A percentile compares a stretch with the other conserved stretches of the same genome.
phyloP scores from a whole-genome alignment of 768 basidiomycete genomes.

The Tulasnella sp. region DNA sequence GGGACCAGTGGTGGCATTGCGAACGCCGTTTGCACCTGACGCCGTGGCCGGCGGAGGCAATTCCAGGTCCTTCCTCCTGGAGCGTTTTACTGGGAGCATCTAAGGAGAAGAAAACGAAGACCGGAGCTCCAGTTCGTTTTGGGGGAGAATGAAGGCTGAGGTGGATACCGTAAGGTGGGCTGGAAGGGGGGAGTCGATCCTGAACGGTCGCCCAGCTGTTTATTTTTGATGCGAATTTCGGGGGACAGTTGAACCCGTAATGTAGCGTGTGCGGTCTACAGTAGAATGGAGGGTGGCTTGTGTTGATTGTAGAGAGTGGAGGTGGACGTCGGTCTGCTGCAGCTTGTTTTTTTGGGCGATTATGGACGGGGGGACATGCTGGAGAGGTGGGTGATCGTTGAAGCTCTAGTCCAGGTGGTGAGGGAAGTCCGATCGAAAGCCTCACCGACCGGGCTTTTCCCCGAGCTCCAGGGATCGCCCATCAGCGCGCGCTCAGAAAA shows the following conservation, averaged over 20 bases:
- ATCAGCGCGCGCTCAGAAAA: background rate
- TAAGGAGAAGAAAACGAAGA: background rate
- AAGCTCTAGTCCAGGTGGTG: background rate
- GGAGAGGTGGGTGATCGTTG: background rate
- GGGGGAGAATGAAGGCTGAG: background rate
- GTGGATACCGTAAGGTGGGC: background rate
- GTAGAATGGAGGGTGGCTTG: slow-evolving; percentile 3
- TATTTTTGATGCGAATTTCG: background rate
- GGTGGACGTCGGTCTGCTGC: background rate
- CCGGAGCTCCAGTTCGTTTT: background rate
- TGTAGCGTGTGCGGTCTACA: background rate
- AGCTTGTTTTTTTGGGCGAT: background rate
- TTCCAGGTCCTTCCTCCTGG: background rate
- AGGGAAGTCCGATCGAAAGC: background rate
- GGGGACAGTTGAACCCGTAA: background rate
- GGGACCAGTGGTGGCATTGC: background rate
- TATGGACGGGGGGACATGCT: background rate
- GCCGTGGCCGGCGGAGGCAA: background rate
- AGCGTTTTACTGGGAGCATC: slow-evolving; percentile 13
- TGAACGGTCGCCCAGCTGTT: background rate
- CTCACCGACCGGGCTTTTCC: background rate
- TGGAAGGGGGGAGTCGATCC: background rate
- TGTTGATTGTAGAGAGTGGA: no score
- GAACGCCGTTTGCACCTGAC: background rate
- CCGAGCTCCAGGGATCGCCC: background rate